These are phyloP conservation scores for Penicillium subrubescens DNA, from an alignment of 495 filamentous ascomycete species.

Conservation along the genomic window DNA sequence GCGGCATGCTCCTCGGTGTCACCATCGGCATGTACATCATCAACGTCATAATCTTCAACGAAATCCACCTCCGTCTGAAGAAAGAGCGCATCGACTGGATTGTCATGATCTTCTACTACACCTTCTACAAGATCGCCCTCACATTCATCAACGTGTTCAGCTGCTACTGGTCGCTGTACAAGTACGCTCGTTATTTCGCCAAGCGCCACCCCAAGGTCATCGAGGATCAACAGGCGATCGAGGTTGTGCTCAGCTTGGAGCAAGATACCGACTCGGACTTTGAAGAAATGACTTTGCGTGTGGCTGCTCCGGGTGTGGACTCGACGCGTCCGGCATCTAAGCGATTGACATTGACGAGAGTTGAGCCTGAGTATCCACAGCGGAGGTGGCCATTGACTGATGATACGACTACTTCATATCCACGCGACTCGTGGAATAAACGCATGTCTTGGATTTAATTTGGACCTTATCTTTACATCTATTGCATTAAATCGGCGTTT, in stretches of 20 bases:
- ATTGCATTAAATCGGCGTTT: not conserved
- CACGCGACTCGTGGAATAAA: not conserved
- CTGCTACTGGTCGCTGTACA: constrained; percentile 46
- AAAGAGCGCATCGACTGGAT: constrained; percentile 37
- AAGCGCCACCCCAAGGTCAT: constrained; percentile 45
- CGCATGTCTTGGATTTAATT: not conserved
- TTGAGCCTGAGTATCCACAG: not conserved
- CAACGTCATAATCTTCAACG: constrained; percentile 47
- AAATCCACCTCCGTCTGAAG: constrained; percentile 44
- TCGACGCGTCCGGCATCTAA: not conserved
- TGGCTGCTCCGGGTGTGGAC: not conserved
- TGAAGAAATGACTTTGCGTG: constrained; percentile 4
- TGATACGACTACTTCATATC: not conserved
- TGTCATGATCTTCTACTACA: constrained; percentile 40
- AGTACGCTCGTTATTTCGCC: constrained; percentile 47
- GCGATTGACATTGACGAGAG: constrained; percentile 17
- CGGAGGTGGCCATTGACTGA: not conserved
- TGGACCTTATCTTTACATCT: not conserved
- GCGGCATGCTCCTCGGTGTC: constrained; percentile 31
- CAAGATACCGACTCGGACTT: constrained; percentile 8
- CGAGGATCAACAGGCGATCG: constrained; percentile 46
- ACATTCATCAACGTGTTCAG: constrained; percentile 43
- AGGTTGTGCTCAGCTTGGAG: constrained; percentile 36
- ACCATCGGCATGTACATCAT: constrained; percentile 42
- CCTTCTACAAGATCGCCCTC: constrained; percentile 43